Evolutionary conservation across 805 yeast species (phyloP), one percentile per base, ranked within the genome.

Genomic region (Tetrapisispora iriomotensis): DNA sequence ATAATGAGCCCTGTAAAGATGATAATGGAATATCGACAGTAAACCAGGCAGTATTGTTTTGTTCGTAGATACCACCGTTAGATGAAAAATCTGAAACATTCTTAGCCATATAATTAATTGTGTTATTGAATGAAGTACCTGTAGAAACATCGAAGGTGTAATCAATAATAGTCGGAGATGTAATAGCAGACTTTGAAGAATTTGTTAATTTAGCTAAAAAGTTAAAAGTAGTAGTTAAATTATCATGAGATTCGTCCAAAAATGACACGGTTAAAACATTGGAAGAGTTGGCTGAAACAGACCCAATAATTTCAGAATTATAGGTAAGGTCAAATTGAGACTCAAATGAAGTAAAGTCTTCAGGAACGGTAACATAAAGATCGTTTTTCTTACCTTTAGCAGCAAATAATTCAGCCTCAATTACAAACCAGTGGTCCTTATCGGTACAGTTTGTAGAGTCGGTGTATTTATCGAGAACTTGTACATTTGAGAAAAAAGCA

Each of bases 11-110:
- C 10, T 38, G 37, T 20, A 56, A 45, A 19, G 45, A 40, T 13
- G 44, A 29, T 12, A 51, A 18, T 33, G 63, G 63, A 12, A 58
- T 41, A 32, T 54, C 53, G 15, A 54, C 46, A 3, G 54, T 49
- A 40, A 56, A 58, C 52, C 58, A 56, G 4, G 56, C 56, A 8
- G 54, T 49, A 10, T 41, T 48, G 38, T 51, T 48, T 8, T 39
- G 35, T 19, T 37, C 38, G 23, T 39, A 46, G 15, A 50, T 48
- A 18, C 58, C 59, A 35, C 57, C 56, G 34, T 56, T 50, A 6
- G 58, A 49, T 8, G 48, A 44, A 13, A 54, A 35, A 8, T 25
- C 30, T 15, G 48, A 38, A 8, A 44, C 23, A 37, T 46, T 46
- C 19, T 47, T 42, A 4, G 55, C 48, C 15, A 49, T 38, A 37